phyloP scores from a whole-genome alignment of 176 grass and related monocot genomes.

The Chrysopogon serrulatus region DNA sequence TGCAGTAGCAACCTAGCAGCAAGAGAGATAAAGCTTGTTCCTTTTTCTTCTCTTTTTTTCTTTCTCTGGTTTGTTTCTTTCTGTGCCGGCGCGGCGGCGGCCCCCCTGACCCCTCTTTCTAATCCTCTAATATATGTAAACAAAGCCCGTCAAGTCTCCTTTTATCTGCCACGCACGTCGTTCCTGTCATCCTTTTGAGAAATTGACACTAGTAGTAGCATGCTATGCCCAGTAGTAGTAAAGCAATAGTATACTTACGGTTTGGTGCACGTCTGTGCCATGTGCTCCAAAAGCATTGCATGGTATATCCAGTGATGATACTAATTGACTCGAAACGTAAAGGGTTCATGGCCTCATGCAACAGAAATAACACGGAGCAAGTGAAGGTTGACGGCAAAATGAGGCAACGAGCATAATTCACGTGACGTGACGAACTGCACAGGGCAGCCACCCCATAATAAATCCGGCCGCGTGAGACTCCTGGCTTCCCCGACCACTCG shows the following conservation, averaged over 20 bases:
- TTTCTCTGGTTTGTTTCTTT: conserved; percentile 11
- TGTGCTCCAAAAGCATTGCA: not conserved
- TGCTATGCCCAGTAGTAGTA: not conserved
- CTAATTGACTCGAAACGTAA: too few species aligned
- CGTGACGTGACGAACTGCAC: too few species aligned
- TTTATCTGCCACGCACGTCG: not conserved
- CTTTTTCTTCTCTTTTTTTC: too few species aligned
- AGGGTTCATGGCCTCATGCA: too few species aligned
- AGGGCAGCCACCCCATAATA: too few species aligned
- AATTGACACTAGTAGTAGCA: not conserved
- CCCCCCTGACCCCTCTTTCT: not conserved
- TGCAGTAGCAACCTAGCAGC: not conserved
- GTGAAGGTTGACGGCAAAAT: too few species aligned
- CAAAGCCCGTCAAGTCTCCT: conserved; percentile 25
- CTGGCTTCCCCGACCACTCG: too few species aligned
- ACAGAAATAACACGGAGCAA: too few species aligned
- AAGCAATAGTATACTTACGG: not conserved
- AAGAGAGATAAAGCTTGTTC: conserved; percentile 8
- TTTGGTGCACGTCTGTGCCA: not conserved
- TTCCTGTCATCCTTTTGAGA: not conserved
- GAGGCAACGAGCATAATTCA: too few species aligned
- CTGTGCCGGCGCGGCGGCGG: not conserved
- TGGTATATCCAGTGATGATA: not conserved
- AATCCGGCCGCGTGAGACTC: too few species aligned
- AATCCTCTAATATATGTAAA: conserved; percentile 28